These are phyloP conservation scores for Leccinum fibrillosum DNA, from an alignment of 768 basidiomycete genomes.

Conservation along the genomic window DNA sequence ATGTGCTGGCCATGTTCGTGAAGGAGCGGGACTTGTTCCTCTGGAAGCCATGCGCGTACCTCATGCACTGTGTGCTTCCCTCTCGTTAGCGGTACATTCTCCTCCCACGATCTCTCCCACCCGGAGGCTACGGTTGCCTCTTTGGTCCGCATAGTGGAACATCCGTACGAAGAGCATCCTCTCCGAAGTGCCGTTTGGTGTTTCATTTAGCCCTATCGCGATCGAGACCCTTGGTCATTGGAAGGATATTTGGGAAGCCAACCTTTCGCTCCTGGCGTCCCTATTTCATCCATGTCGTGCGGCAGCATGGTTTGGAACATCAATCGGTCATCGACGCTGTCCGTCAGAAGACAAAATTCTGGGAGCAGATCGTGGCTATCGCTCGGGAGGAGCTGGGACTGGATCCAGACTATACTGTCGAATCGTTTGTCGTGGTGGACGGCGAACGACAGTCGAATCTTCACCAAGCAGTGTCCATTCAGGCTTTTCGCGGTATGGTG, in stretches of 20 bases:
- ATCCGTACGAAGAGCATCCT: constrained; percentile 74
- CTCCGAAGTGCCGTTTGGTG: constrained; percentile 82
- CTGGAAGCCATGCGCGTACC: constrained; percentile 65
- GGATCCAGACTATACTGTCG: constrained; percentile 61
- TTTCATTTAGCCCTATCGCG: constrained; percentile 72
- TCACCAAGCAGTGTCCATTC: constrained; percentile 57
- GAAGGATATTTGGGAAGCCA: constrained; percentile 73
- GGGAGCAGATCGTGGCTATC: constrained; percentile 64
- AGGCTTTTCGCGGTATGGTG: constrained; percentile 65
- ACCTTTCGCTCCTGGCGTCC: constrained; percentile 71
- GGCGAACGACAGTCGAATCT: constrained; percentile 45
- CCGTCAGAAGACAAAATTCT: constrained; percentile 59
- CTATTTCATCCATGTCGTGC: constrained; percentile 73
- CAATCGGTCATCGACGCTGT: constrained; percentile 52
- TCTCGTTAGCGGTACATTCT: constrained; percentile 57
- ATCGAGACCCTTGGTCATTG: constrained; percentile 63
- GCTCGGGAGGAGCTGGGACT: constrained; percentile 70
- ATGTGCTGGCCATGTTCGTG: constrained; percentile 67
- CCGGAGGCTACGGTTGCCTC: constrained; percentile 68
- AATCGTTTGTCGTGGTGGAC: constrained; percentile 40
- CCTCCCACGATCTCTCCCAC: constrained; percentile 73
- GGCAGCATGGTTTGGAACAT: constrained; percentile 80
- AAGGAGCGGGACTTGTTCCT: constrained; percentile 66
- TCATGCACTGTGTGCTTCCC: constrained; percentile 62
- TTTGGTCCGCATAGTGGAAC: constrained; percentile 68